Evolutionary conservation across 768 basidiomycete species (phyloP).

Genomic region (Suillus subluteus): DNA sequence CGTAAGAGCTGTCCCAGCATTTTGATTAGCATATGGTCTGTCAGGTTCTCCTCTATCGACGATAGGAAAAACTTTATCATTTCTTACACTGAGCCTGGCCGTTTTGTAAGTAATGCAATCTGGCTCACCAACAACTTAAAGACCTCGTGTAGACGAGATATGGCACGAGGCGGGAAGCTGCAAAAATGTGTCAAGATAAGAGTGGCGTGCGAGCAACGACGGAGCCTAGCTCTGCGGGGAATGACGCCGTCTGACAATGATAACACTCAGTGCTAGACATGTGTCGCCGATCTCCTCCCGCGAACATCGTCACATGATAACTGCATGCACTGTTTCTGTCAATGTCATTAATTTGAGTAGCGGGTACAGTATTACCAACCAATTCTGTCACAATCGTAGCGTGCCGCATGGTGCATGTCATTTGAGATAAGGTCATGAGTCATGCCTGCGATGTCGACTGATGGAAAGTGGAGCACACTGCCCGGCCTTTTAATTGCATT

Average conservation of each 20-base stretch:
- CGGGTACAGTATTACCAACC: not conserved
- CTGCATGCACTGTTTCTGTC: not conserved
- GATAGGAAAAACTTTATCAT: not conserved
- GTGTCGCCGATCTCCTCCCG: not conserved
- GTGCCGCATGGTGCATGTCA: not conserved
- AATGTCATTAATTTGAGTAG: not conserved
- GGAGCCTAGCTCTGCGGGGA: not conserved
- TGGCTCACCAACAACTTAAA: slow-evolving; percentile 3
- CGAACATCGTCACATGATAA: not conserved
- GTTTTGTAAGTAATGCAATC: not conserved
- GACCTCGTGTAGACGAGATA: not conserved
- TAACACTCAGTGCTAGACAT: not conserved
- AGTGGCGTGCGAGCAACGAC: slow-evolving; percentile 7
- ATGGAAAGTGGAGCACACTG: not conserved
- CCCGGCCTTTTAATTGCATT: not conserved
- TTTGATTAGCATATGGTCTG: not conserved
- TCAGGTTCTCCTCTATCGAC: not conserved
- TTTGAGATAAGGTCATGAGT: not conserved
- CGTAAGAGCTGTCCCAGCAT: not conserved
- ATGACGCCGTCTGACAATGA: not conserved
- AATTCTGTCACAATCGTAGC: not conserved
- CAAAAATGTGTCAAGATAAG: slow-evolving; percentile 15
- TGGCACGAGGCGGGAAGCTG: slow-evolving; percentile 19
- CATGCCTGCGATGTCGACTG: not conserved
- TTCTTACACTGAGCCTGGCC: not conserved